These are phyloP conservation scores for Massariosphaeria phaeospora DNA, from an alignment of 495 filamentous ascomycete species.

Conservation along the genomic window DNA sequence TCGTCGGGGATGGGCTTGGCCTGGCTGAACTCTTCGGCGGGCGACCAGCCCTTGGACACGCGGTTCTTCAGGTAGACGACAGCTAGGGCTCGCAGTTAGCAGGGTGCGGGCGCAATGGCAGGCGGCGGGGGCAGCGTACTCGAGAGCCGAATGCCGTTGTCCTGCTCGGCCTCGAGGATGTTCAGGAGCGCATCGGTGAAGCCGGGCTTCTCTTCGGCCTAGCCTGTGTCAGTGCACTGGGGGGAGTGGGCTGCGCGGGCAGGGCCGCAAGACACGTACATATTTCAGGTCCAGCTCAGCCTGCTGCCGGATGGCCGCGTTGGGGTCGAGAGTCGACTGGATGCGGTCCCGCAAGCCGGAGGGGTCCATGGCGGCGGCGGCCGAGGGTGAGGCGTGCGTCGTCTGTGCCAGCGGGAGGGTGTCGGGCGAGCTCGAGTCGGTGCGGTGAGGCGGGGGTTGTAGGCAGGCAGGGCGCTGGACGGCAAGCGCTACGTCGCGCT, in stretches of 20 bases:
- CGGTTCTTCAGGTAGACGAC: slow-evolving; percentile 98
- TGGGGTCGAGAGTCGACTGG: slow-evolving; percentile 75
- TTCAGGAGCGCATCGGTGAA: slow-evolving; percentile 89
- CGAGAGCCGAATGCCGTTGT: slow-evolving; percentile 75
- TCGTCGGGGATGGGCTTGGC: slow-evolving; percentile 73
- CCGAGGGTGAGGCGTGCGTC: not conserved
- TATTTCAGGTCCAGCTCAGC: slow-evolving; percentile 92
- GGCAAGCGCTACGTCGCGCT: no score
- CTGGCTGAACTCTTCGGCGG: slow-evolving; percentile 62
- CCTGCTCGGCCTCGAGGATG: slow-evolving; percentile 82
- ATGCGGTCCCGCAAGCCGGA: slow-evolving; percentile 80
- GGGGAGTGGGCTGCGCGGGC: not conserved
- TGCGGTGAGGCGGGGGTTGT: not conserved
- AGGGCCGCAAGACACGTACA: slow-evolving; percentile 58
- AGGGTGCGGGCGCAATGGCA: slow-evolving; percentile 1
- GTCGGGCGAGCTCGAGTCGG: not conserved
- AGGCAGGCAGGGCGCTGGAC: no score
- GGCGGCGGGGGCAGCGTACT: slow-evolving; percentile 53
- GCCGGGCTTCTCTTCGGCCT: slow-evolving; percentile 88
- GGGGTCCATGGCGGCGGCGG: slow-evolving; percentile 65
- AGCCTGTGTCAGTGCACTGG: slow-evolving; percentile 27
- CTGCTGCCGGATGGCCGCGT: slow-evolving; percentile 76
- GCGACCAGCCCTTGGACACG: slow-evolving; percentile 83
- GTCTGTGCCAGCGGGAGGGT: not conserved
- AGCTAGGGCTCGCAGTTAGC: slow-evolving; percentile 50